A percentile compares a stretch with the other conserved stretches of the same genome.
Evolutionary conservation across 2,329 filamentous ascomycete species (phyloP).

Genomic region (Juglanconis sp.): DNA sequence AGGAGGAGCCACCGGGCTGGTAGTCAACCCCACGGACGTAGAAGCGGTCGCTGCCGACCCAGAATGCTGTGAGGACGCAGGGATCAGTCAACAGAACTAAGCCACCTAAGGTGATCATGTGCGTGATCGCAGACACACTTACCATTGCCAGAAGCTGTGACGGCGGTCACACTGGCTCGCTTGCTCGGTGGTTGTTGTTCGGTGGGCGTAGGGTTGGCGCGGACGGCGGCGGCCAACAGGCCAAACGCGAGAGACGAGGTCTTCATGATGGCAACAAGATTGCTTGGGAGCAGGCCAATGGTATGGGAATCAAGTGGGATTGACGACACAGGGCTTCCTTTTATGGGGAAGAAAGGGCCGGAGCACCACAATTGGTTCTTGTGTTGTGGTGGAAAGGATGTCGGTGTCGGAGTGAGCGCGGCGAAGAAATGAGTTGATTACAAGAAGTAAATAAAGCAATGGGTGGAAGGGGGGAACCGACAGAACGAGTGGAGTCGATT

Average conservation of each 20-base stretch:
- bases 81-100: neutral
- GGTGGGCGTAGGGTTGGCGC: conserved; percentile 49
- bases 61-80: conserved; percentile 46
- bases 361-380: too few species aligned
- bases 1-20: conserved; percentile 58
- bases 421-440: conserved; percentile 8
- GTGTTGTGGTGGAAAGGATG: too few species aligned
- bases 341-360: too few species aligned
- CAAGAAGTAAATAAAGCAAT: neutral
- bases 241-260: conserved; percentile 43
- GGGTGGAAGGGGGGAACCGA: neutral
- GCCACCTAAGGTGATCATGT: neutral
- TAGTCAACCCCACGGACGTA: conserved; percentile 61
- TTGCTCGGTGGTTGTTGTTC: conserved; percentile 46
- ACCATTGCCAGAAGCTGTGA: conserved; percentile 58
- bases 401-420: neutral
- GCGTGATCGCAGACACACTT: conserved; percentile 20
- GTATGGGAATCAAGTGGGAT: neutral
- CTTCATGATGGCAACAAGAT: too few species aligned
- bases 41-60: conserved; percentile 50
- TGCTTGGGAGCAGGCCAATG: too few species aligned
- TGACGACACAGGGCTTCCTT: too few species aligned
- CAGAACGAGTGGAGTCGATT: conserved; percentile 18
- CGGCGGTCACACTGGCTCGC: conserved; percentile 46
- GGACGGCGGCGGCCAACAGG: conserved; percentile 45